Base-by-base conservation (phyloP, 2,329 filamentous ascomycete species). In the Claviceps sp. region DNA sequence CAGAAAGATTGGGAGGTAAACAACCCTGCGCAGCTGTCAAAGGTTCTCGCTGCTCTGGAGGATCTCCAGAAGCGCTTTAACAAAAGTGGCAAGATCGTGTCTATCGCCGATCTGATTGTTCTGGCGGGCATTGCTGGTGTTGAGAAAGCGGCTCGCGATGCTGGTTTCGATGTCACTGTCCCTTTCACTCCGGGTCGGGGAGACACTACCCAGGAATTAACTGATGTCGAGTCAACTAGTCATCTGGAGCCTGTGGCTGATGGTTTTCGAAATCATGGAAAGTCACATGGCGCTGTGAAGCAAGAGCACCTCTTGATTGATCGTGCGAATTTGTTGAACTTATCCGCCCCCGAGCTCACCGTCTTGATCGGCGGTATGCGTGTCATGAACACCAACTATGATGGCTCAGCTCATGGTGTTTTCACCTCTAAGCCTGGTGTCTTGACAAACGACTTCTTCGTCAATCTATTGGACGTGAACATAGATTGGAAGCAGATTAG, bases 361-460 rank as follows among this genome's bases (percentile, higher is more conserved):
- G 85, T 78, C 5, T 74, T 89, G 0, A 66, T 88, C 22, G 86
- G 85, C 57, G 86, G 86, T 65, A 71, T 90, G 50, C 85, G 86
- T 58, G 77, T 74, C 1, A 71, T 90, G 50, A 78, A 80, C 62
- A 71, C 78, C 64, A 90, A 89, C 73, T 86, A 74, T 56, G 83
- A 89, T 59, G 81, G 81, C 43, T 86, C 83, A 0, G 63, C 71
- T 23, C 67, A 78, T 53, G 86, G 86, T 53, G 75, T 89, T 53
- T 74, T 89, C 61, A 90, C 86, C 52, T 73, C 75, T 58, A 73
- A 72, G 7, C 82, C 83, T 1, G 86, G 86, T 43, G 68, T 78
- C 58, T 73, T 90, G 60, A 86, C 80, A 62, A 88, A 86, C 67
- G 86, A 89, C 70, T 90, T 88, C 76, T 90, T 90, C 62, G 77